Evolutionary conservation across 495 filamentous ascomycete species (phyloP), one percentile per base, ranked within the genome.

Genomic region (Aspergillus avenaceus): DNA sequence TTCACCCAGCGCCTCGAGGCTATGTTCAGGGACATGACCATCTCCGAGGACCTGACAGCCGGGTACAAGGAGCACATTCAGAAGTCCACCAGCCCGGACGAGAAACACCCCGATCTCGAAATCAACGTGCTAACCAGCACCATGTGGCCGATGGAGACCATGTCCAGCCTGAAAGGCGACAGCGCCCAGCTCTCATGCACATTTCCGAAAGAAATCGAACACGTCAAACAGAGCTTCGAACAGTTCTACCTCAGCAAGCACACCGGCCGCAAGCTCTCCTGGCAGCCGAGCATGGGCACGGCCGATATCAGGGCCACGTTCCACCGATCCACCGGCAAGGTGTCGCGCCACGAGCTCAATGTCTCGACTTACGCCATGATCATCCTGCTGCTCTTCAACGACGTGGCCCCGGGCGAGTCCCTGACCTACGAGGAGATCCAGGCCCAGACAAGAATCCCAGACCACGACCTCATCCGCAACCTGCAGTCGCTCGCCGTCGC

Each of bases 21-120:
- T 45, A 99, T 99, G 93, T 99, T 99, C 67, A 95, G 87, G 66
- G 93, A 99, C 61, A 97, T 99, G 86, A 78, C 86, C 18, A 75
- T 91, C 6, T 96, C 90, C 0, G 86, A 88, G 50, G 95, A 97
- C 45, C 73, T 96, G n/a, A 87, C 84, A 0, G 64, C 81, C 2
- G 81, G 77, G 41, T 97, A 90, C 70, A 84, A 85, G 46, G 73
- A 77, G 7, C 79, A 95, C 51, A 79, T 91, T 18, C 66, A 72
- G 3, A 71, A 72, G 14, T 70, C 84, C 3, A 85, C 82, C 7
- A 86, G 87, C 48, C 71, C 73, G 0, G 86, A 88, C 45, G 68
- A 76, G 19, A 85, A 80, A 59, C 81, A 76, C 22, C 79, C 88
- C 25, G 93, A 97, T 13, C 73, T 99, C 21, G 79, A 77, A 34